Base-by-base conservation (phyloP, 352 stramenopile genomes). In the Paralagenidium karlingii region DNA sequence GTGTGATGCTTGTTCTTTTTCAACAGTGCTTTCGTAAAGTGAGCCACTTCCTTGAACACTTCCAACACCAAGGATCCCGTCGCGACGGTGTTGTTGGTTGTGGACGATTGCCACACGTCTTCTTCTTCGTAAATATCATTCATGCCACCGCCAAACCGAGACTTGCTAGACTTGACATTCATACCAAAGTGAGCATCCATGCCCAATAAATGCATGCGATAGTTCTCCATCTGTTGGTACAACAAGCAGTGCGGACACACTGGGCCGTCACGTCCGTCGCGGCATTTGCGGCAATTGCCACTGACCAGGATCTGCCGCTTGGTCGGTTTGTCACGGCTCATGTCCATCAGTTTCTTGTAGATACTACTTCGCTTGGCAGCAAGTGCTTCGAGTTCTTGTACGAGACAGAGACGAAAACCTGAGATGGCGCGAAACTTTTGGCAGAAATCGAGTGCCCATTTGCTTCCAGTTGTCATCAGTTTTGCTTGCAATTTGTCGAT, bases 221-320 rank as follows among this genome's bases (percentile, higher is more conserved):
- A 82, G 2, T 52, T 52, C 33, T 80, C 61, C 5, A 82, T 42
- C 20, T 87, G 68, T 28, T 69, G 67, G 47, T 80, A 81, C 11
- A 83, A 47, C 13, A 60, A 58, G 37, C 76, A 90, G 29, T 90
- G 69, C 19, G 45, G 53, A 41, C 76, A 90, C 13, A 66, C 47
- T 0, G 68, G 69, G 1, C 76, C 76, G 11, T 62, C 57, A 15
- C 69, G 62, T 0, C 45, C 53, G 20, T 87, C 66, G 0, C 73
- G 67, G 32, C 73, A 87, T 32, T 70, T 65, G 0, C 43, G 46
- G 31, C 73, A 87, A 41, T 87, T 87, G 12, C 73, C 76, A 4
- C 73, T 82, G 3, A 65, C 42, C 43, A 66, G 60, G 18, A 85
- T 52, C 16, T 85, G 65, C 9, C 58, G 40, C 9, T 59, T 54